These are phyloP conservation scores for Tympanopsis confertula DNA, from an alignment of 2,329 filamentous ascomycete species.

Conservation along the genomic window DNA sequence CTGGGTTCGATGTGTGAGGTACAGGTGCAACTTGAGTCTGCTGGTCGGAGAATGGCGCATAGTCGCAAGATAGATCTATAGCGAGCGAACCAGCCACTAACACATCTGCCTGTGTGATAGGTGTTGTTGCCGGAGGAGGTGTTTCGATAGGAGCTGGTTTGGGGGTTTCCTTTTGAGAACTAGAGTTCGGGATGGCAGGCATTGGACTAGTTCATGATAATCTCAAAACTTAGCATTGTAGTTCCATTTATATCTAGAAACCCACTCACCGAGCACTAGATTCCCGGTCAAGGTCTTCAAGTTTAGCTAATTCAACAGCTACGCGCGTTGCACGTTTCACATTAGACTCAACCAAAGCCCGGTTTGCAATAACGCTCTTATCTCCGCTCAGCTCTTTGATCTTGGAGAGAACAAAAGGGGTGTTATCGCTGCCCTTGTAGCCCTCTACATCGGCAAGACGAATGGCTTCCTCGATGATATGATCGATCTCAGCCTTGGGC, in stretches of 20 bases:
- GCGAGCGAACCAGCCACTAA: not conserved
- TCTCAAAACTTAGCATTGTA: slow-evolving; percentile 8
- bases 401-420: slow-evolving; percentile 55
- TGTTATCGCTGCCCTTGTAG: slow-evolving; percentile 53
- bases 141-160: not conserved
- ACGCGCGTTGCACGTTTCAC: slow-evolving; percentile 53
- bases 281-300: slow-evolving; percentile 26
- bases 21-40: slow-evolving; percentile 17
- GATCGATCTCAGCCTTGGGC: slow-evolving; percentile 44
- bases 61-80: not conserved
- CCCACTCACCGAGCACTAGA: slow-evolving; percentile 11
- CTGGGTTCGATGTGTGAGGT: slow-evolving; percentile 1
- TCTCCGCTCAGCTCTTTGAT: slow-evolving; percentile 58
- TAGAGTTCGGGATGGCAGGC: not conserved
- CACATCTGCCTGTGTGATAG: slow-evolving; percentile 19
- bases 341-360: slow-evolving; percentile 54
- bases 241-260: slow-evolving; percentile 4
- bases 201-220: too few relatives aligned
- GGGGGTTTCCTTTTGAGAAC: not conserved
- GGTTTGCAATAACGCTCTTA: slow-evolving; percentile 50
- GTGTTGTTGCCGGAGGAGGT: not conserved
- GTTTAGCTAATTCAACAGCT: slow-evolving; percentile 45
- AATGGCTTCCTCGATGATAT: slow-evolving; percentile 42
- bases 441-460: slow-evolving; percentile 38
- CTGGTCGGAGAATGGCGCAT: slow-evolving; percentile 26